Conservation (phyloP, 2,329 filamentous ascomycete species). For the Apiospora hydei region DNA sequence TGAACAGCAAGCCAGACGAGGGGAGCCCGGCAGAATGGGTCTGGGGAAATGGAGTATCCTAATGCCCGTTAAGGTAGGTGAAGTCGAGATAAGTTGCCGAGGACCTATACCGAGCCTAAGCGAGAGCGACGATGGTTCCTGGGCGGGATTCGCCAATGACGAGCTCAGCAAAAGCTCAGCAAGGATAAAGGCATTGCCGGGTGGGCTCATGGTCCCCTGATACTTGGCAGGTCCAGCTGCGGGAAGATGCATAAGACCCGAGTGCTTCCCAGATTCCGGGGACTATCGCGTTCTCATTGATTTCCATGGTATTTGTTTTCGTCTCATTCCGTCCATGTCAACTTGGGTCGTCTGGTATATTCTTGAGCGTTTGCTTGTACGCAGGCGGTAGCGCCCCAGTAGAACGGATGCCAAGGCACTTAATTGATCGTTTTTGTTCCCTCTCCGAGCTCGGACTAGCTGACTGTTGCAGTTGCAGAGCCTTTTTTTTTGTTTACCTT, state of each 20-base stretch:
- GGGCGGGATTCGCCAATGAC: constrained; percentile 19
- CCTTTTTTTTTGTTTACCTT: no score
- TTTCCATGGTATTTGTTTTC: not conserved
- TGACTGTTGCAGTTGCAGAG: not conserved
- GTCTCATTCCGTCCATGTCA: not conserved
- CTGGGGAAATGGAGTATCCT: constrained; percentile 3
- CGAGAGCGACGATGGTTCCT: constrained; percentile 22
- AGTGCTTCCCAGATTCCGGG: not conserved
- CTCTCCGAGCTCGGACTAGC: constrained; percentile 12
- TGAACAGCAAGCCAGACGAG: not conserved
- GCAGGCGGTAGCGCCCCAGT: not conserved
- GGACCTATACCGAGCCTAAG: constrained; percentile 26
- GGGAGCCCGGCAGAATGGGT: constrained; percentile 2
- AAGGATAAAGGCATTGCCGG: constrained; percentile 30
- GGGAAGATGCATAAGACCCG: constrained; percentile 26
- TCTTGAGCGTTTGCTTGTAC: not conserved
- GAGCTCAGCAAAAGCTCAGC: not conserved
- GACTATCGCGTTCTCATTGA: not conserved
- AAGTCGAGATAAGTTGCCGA: constrained; percentile 9
- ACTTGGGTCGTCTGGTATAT: not conserved
- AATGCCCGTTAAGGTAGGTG: not conserved
- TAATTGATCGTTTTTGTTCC: not conserved
- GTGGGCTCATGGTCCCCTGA: constrained; percentile 25
- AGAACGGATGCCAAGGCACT: constrained; percentile 6
- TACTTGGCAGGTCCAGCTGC: constrained; percentile 25